A percentile compares a stretch with the other conserved stretches of the same genome.
Conservation (phyloP, 2,329 filamentous ascomycete species). For the Cercospora zeina region DNA sequence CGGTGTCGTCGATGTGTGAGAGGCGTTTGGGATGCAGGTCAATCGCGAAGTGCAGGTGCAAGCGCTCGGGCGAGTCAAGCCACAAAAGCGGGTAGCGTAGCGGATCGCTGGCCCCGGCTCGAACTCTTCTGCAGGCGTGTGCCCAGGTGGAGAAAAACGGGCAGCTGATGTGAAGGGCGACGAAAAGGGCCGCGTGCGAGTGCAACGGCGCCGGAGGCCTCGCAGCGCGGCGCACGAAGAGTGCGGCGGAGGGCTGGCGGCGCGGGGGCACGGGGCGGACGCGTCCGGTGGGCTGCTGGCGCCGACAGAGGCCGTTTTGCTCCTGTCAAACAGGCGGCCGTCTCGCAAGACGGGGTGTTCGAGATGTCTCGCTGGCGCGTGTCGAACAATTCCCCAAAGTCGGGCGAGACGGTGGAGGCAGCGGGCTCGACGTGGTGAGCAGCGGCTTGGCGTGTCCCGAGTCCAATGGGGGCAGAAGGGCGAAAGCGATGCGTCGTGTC, state of each 20-base stretch:
- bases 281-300: constrained; percentile 4
- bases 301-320: constrained; percentile 5
- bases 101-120: constrained; percentile 20
- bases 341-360: constrained; percentile 15
- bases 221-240: neutral
- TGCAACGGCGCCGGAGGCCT: neutral
- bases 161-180: constrained; percentile 18
- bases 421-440: constrained; percentile 12
- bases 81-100: constrained; percentile 19
- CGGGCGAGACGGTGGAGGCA: constrained; percentile 6
- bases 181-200: neutral
- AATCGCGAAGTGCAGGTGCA: constrained; percentile 19
- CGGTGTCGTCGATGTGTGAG: neutral
- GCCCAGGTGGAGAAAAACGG: constrained; percentile 23
- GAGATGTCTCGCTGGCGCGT: constrained; percentile 26
- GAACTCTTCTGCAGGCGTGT: constrained; percentile 23
- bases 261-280: neutral
- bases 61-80: constrained; percentile 20
- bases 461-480: constrained; percentile 1
- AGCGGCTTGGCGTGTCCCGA: constrained; percentile 25
- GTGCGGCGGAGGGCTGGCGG: neutral
- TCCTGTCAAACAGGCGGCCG: constrained; percentile 18
- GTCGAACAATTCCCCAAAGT: constrained; percentile 23
- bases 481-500: constrained; percentile 18
- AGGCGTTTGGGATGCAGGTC: constrained; percentile 10